Conservation (phyloP, 768 basidiomycete species). For the Phanerochaete carnosa region DNA sequence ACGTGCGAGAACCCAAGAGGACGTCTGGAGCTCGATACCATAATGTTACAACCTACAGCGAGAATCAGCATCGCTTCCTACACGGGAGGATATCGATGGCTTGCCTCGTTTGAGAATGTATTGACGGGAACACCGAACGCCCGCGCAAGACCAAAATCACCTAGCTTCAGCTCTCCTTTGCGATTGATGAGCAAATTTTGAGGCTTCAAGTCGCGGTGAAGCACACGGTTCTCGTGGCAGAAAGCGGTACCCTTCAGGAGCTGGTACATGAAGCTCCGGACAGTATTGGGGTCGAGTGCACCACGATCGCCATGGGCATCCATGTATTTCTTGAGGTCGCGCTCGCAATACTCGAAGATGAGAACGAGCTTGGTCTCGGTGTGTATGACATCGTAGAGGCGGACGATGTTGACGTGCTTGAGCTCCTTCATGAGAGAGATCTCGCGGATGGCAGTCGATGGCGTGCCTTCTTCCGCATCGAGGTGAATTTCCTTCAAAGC, state of each 20-base stretch:
- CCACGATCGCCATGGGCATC: conserved; percentile 96
- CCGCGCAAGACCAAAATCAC: conserved; percentile 95
- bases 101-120: conserved; percentile 95
- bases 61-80: background rate
- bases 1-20: conserved; percentile 92
- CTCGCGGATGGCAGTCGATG: conserved; percentile 97
- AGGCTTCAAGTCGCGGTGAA: conserved; percentile 97
- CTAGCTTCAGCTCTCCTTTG: conserved; percentile 94
- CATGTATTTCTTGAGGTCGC: conserved; percentile 99
- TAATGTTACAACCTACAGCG: conserved; percentile 84
- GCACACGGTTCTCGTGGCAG: conserved; percentile 97
- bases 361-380: conserved; percentile 97
- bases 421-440: conserved; percentile 99
- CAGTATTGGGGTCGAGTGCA: conserved; percentile 82
- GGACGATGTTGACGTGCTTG: conserved; percentile 97
- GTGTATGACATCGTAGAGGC: conserved; percentile 97
- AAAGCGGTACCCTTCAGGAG: conserved; percentile 96
- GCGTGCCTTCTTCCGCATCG: conserved; percentile 98
- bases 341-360: conserved; percentile 98
- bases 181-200: conserved; percentile 98
- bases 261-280: conserved; percentile 98
- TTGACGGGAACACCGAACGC: conserved; percentile 99
- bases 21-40: conserved; percentile 99
- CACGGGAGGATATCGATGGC: conserved; percentile 13
- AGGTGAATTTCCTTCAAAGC: conserved; percentile 99